Evolutionary conservation across 148 eudicot species (phyloP), one percentile per base, ranked within the genome.

Genomic region (Spergularia marina): DNA sequence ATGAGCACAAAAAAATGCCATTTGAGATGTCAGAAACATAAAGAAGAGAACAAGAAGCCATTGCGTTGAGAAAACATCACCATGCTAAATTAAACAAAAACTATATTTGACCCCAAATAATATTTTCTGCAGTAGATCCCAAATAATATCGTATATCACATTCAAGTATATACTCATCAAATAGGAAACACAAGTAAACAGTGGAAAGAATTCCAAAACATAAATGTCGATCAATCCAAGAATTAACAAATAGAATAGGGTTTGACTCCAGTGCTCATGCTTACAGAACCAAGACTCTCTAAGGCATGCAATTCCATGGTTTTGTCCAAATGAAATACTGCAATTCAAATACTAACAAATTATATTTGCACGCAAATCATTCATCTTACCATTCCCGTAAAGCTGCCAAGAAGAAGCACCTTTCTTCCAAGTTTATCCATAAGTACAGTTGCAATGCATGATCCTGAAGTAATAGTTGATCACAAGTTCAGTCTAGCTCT

Each of bases 351-450:
- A 17, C 2, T 7, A 15, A 15, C 6, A 65, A 30, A 52, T 10
- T 11, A 54, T 14, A 53, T 12, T 13, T 53, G 63, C 14, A 2
- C 14, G 69, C 7, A 16, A 53, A 74, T 12, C 20, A 4, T 17
- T 78, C 51, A 54, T 74, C 87, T 83, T 81, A 84, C 94, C 97
- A 91, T 93, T 77, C 97, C 94, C 78, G 83, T 73, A 84, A 91
- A 89, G 81, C 98, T 91, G 63, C 96, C 84, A 57, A 87, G 76
- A 77, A 92, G 97, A 81, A 92, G 97, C 79, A 84, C 87, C 79
- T 82, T 92, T 82, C 97, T 89, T 80, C 97, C 97, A 72, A 92
- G 82, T 76, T 81, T 92, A 83, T 92, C 97, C 97, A 92, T 92
- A 78, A 92, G 87, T 74, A 86, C 51, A 52, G 89, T 87, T 54